Conservation (phyloP, 345 rosid genomes). For the Acer saccharum region DNA sequence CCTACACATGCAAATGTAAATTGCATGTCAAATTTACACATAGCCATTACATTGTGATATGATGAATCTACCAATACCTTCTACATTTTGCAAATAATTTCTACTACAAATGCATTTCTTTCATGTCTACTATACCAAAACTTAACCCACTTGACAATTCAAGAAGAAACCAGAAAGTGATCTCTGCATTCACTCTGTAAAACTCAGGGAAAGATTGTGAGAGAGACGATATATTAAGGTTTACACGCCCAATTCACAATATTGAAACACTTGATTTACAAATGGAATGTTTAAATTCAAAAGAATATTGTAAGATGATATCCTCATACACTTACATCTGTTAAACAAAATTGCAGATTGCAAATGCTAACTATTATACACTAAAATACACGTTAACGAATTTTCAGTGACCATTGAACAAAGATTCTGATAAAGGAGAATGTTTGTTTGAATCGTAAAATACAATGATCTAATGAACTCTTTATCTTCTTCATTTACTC, state of each 20-base stretch:
- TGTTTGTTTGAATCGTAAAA: neutral
- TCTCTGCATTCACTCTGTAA: neutral
- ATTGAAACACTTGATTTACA: neutral
- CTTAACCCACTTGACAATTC: too few species aligned
- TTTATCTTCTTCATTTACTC: too few species aligned
- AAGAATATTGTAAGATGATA: neutral
- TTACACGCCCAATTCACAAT: conserved; percentile 9
- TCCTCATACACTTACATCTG: neutral
- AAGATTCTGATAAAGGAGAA: neutral
- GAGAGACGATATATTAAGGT: neutral
- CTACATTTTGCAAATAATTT: neutral
- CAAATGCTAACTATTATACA: conserved; percentile 21
- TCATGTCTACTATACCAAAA: too few species aligned
- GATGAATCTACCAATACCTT: neutral
- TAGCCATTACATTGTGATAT: neutral
- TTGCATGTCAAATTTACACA: too few species aligned
- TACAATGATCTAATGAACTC: neutral
- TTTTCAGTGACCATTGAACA: neutral
- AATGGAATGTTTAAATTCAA: neutral
- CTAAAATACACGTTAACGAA: conserved; percentile 20
- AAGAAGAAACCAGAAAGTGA: neutral
- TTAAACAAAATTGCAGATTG: neutral
- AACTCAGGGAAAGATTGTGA: neutral
- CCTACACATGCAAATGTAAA: too few species aligned
- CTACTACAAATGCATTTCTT: too few species aligned